Evolutionary conservation across 2,329 filamentous ascomycete genomes (phyloP).

Genomic region (Davidsoniella neocaledoniae): DNA sequence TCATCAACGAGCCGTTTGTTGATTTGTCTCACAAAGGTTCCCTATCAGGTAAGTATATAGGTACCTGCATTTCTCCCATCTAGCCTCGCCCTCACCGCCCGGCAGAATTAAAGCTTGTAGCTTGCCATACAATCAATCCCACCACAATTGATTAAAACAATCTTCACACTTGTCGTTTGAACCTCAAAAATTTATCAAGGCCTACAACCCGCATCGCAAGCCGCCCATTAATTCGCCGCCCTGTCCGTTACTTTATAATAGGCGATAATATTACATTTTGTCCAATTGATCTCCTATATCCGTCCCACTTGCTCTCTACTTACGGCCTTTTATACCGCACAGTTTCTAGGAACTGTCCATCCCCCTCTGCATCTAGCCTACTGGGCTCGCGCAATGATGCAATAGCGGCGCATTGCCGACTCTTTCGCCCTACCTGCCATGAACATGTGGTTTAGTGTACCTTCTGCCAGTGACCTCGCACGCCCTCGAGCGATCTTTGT

Average conservation of each 20-base stretch:
- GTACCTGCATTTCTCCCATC: not conserved
- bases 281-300: no score
- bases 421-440: not conserved
- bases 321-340: not conserved
- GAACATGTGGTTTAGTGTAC: constrained; percentile 30
- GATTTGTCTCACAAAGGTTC: not conserved
- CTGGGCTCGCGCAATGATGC: constrained; percentile 7
- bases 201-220: no score
- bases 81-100: constrained; percentile 9
- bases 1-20: not conserved
- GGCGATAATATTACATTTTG: no score
- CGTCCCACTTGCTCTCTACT: not conserved
- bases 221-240: no score
- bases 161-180: not conserved
- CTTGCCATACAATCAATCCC: not conserved
- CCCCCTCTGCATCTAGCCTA: not conserved
- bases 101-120: constrained; percentile 12
- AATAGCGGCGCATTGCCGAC: constrained; percentile 3
- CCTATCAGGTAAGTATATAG: no score
- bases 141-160: not conserved
- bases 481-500: constrained; percentile 36
- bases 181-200: no score
- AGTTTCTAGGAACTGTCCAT: not conserved
- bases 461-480: constrained; percentile 36
- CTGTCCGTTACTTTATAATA: no score